Percentiles rank a stretch among this genome's conserved stretches.
Conservation (phyloP, 176 grass and related monocot species). For the Eleusine coracana region DNA sequence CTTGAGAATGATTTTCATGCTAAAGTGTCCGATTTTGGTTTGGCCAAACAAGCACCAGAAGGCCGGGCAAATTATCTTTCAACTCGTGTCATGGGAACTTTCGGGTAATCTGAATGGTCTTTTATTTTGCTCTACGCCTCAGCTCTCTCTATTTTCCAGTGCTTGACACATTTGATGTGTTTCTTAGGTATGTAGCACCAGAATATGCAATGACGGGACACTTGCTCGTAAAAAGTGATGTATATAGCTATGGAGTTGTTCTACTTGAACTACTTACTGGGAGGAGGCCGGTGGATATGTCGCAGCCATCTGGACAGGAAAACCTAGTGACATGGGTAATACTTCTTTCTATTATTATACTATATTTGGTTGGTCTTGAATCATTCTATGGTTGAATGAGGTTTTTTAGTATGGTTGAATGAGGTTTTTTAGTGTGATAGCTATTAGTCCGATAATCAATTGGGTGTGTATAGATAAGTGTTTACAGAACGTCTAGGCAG, state of each 20-base stretch:
- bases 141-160: conserved; percentile 36
- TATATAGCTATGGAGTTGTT: conserved; percentile 99
- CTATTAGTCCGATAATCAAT: neutral
- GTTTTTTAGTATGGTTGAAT: neutral
- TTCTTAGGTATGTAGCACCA: conserved; percentile 91
- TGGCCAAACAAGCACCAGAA: conserved; percentile 97
- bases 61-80: conserved; percentile 90
- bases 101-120: conserved; percentile 67
- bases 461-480: neutral
- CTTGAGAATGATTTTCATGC: conserved; percentile 96
- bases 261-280: conserved; percentile 93
- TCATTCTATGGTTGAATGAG: neutral
- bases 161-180: conserved; percentile 32
- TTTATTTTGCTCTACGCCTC: conserved; percentile 11
- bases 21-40: conserved; percentile 98
- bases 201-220: conserved; percentile 99
- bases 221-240: conserved; percentile 98
- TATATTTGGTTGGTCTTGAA: conserved; percentile 20
- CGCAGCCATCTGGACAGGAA: conserved; percentile 93
- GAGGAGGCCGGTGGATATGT: conserved; percentile 91
- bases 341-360: conserved; percentile 41
- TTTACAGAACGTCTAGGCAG: neutral
- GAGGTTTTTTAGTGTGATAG: neutral
- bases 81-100: conserved; percentile 99
- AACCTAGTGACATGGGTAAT: conserved; percentile 96